phyloP scores from a whole-genome alignment of 2,329 filamentous ascomycete genomes.

The Fusarium robinianum region DNA sequence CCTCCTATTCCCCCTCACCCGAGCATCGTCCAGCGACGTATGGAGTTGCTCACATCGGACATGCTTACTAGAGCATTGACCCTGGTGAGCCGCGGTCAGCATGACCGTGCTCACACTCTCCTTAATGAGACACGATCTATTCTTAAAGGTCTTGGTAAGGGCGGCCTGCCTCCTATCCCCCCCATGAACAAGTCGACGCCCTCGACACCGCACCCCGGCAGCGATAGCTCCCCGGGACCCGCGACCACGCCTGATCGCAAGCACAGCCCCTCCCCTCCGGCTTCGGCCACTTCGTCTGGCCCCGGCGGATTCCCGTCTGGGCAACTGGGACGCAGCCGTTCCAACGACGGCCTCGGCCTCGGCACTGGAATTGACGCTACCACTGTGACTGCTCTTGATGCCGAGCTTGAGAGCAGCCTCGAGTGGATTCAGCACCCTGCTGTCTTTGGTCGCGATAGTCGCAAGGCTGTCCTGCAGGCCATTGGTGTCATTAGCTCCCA shows the following conservation, averaged over 20 bases:
- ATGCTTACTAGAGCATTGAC: constrained; percentile 95
- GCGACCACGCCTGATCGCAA: constrained; percentile 58
- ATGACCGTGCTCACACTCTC: constrained; percentile 90
- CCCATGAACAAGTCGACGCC: constrained; percentile 55
- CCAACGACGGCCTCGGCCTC: constrained; percentile 62
- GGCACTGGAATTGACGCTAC: constrained; percentile 78
- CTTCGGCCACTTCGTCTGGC: constrained; percentile 51
- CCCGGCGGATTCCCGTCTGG: constrained; percentile 46
- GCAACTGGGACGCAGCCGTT: constrained; percentile 56
- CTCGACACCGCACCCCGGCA: constrained; percentile 53
- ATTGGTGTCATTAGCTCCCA: constrained; percentile 97
- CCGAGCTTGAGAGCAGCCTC: constrained; percentile 84
- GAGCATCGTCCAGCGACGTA: constrained; percentile 90
- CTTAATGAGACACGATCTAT: constrained; percentile 93
- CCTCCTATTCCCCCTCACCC: constrained; percentile 95
- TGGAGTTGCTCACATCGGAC: constrained; percentile 96
- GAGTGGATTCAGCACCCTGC: constrained; percentile 99
- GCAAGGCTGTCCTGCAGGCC: constrained; percentile 93
- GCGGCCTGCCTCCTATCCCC: constrained; percentile 86
- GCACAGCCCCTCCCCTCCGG: constrained; percentile 59
- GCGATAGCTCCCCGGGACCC: constrained; percentile 50
- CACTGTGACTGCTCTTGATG: constrained; percentile 85
- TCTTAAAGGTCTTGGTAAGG: constrained; percentile 93
- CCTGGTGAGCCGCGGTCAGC: constrained; percentile 86
- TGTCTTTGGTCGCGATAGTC: constrained; percentile 89